Conservation (phyloP, 2,329 filamentous ascomycete species). For the Rutstroemia sp. region DNA sequence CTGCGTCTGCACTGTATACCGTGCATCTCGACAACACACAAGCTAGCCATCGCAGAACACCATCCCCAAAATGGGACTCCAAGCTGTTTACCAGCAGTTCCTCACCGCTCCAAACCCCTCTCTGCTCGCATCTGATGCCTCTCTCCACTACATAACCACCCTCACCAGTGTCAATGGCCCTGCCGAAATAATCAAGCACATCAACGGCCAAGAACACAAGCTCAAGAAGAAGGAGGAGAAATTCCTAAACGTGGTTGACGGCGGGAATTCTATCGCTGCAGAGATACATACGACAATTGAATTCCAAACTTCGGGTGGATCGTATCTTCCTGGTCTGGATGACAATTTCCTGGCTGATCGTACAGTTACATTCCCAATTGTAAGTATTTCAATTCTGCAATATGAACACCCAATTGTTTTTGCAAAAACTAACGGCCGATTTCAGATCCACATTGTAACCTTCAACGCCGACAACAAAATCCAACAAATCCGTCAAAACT, state of each 20-base stretch:
- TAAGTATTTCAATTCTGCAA: slow-evolving; percentile 40
- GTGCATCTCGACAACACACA: neutral
- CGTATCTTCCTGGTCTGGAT: slow-evolving; percentile 81
- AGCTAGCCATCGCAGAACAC: neutral
- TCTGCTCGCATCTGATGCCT: slow-evolving; percentile 56
- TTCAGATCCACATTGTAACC: slow-evolving; percentile 77
- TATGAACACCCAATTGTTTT: neutral
- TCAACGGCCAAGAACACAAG: slow-evolving; percentile 61
- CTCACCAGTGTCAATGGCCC: slow-evolving; percentile 65
- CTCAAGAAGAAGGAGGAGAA: slow-evolving; percentile 80
- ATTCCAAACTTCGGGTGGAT: slow-evolving; percentile 73
- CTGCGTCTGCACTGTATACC: neutral
- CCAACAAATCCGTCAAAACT: slow-evolving; percentile 77
- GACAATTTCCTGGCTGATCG: slow-evolving; percentile 90
- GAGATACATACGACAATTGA: slow-evolving; percentile 80
- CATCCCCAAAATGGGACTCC: slow-evolving; percentile 38
- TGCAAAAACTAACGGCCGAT: slow-evolving; percentile 12
- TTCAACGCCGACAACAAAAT: slow-evolving; percentile 77
- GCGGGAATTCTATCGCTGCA: slow-evolving; percentile 58
- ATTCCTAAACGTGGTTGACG: slow-evolving; percentile 67
- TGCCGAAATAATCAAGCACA: slow-evolving; percentile 74
- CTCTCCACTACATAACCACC: slow-evolving; percentile 84
- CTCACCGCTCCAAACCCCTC: slow-evolving; percentile 58
- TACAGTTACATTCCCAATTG: slow-evolving; percentile 70
- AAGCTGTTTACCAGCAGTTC: slow-evolving; percentile 62